These are phyloP conservation scores for Acanthamoeba culbertsoni DNA, from an alignment of 208 protist species.

Conservation along the genomic window DNA sequence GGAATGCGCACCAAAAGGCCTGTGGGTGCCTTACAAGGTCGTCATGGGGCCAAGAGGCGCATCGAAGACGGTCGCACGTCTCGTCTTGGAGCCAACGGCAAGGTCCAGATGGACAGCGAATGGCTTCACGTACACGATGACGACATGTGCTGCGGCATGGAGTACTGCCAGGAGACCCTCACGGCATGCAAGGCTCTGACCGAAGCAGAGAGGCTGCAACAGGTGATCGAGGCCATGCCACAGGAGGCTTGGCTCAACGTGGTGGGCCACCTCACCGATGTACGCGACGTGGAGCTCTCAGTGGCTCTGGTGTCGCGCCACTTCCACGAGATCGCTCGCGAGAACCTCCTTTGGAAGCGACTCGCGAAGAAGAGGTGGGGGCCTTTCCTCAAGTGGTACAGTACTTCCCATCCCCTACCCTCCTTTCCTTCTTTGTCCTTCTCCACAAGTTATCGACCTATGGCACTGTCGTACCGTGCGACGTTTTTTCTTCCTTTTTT, in stretches of 20 bases:
- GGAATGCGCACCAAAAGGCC: neutral
- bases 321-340: neutral
- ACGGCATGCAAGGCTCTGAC: neutral
- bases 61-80: neutral
- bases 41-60: neutral
- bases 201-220: neutral
- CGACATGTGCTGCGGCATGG: neutral
- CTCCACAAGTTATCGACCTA: no score
- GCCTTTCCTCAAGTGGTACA: neutral
- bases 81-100: neutral
- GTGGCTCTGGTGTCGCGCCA: neutral
- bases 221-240: neutral
- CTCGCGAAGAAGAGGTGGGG: conserved; percentile 9
- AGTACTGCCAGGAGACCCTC: neutral
- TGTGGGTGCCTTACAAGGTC: neutral
- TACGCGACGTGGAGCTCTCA: neutral
- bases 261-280: neutral
- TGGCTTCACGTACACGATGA: neutral
- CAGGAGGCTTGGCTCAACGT: conserved; percentile 37
- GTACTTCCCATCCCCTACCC: neutral
- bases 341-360: conserved; percentile 46
- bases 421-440: no score
- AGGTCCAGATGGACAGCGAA: neutral
- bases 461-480: no score
- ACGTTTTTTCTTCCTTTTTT: neutral